Percentiles rank a stretch among this genome's conserved stretches.
These are phyloP conservation scores for Turritis glabra DNA, from an alignment of 345 rosid species.

Conservation along the genomic window DNA sequence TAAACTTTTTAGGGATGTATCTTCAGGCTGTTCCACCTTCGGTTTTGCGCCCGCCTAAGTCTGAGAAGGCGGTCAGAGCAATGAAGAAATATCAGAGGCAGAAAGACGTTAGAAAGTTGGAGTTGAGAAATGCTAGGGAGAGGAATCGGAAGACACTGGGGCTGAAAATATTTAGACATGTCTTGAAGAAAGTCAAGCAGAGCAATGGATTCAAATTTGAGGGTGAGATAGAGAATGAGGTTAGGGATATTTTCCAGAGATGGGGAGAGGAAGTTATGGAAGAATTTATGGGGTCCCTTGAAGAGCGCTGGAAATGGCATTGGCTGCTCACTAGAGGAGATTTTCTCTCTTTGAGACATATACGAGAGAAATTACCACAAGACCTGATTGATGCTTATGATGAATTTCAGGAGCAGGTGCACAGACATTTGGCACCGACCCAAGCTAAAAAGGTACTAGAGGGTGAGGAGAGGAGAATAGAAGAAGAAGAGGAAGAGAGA, in stretches of 20 bases:
- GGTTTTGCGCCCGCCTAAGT: conserved; percentile 72
- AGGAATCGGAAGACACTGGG: conserved; percentile 79
- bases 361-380: conserved; percentile 73
- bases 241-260: conserved; percentile 54
- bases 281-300: conserved; percentile 74
- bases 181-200: conserved; percentile 71
- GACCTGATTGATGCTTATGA: conserved; percentile 80
- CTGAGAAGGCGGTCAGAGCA: conserved; percentile 84
- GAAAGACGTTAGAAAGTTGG: conserved; percentile 74
- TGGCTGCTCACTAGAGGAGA: conserved; percentile 74
- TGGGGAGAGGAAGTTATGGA: conserved; percentile 83
- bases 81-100: conserved; percentile 85
- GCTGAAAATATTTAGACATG: conserved; percentile 67
- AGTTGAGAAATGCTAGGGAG: conserved; percentile 81
- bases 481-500: conserved; percentile 65
- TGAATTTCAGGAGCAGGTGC: conserved; percentile 75
- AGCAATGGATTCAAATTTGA: conserved; percentile 57
- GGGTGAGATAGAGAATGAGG: conserved; percentile 64
- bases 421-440: conserved; percentile 66
- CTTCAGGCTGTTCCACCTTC: conserved; percentile 92
- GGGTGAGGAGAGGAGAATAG: conserved; percentile 61
- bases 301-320: conserved; percentile 82
- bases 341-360: conserved; percentile 74
- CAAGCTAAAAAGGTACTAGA: conserved; percentile 61
- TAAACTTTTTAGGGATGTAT: conserved; percentile 76